Conservation (phyloP, 768 basidiomycete species). For the Lepiota subincarnata region DNA sequence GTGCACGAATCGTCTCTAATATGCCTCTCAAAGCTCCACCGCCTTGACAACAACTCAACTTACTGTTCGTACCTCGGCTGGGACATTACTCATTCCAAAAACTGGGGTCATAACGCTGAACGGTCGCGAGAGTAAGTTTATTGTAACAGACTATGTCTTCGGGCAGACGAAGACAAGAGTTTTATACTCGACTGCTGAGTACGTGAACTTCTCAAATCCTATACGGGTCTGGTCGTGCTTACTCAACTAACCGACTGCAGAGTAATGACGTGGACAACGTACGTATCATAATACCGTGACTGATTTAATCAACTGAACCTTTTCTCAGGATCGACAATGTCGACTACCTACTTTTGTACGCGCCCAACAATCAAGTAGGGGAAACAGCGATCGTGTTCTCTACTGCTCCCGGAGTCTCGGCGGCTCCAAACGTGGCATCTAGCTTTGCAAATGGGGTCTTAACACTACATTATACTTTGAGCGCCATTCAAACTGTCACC, state of each 20-base stretch:
- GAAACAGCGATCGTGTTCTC: slow-evolving; percentile 35
- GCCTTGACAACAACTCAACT: slow-evolving; percentile 39
- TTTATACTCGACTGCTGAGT: slow-evolving; percentile 66
- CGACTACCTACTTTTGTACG: slow-evolving; percentile 63
- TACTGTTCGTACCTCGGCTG: slow-evolving; percentile 39
- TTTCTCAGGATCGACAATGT: slow-evolving; percentile 62
- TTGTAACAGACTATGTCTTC: slow-evolving; percentile 70
- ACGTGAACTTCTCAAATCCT: slow-evolving; percentile 29
- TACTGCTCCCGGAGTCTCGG: slow-evolving; percentile 23
- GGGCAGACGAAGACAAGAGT: slow-evolving; percentile 49
- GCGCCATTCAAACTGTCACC: slow-evolving; percentile 24
- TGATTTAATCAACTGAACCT: slow-evolving; percentile 32
- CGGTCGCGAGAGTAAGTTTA: slow-evolving; percentile 71
- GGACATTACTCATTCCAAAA: slow-evolving; percentile 34
- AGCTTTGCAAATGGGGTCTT: slow-evolving; percentile 32
- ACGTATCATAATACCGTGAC: slow-evolving; percentile 12
- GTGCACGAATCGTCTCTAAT: neutral
- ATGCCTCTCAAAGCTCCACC: slow-evolving; percentile 32
- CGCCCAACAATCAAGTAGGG: slow-evolving; percentile 48
- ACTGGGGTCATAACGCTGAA: slow-evolving; percentile 50
- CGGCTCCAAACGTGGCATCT: slow-evolving; percentile 27
- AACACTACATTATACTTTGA: slow-evolving; percentile 40
- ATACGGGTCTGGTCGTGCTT: neutral
- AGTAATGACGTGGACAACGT: slow-evolving; percentile 55
- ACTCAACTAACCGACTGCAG: slow-evolving; percentile 20